These are phyloP conservation scores for Irpex lacteus DNA, from an alignment of 1,284 basidiomycete genomes.

Conservation along the genomic window DNA sequence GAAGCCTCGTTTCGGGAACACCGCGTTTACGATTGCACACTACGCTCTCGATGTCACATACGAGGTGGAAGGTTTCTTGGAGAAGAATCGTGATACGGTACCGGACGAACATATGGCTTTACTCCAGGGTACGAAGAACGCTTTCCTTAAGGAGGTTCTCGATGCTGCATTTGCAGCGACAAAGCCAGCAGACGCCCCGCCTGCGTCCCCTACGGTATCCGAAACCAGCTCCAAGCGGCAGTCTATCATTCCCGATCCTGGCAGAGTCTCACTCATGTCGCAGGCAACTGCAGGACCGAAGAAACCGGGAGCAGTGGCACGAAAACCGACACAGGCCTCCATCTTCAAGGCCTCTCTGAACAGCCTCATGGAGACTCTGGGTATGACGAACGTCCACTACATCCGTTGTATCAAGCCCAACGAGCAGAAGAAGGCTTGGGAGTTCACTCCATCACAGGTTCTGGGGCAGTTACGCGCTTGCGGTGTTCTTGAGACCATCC, in stretches of 20 bases:
- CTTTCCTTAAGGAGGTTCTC: slow-evolving; percentile 93
- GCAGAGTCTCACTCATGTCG: slow-evolving; percentile 69
- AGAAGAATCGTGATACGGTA: slow-evolving; percentile 99
- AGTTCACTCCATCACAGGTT: slow-evolving; percentile 95
- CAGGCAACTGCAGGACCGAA: slow-evolving; percentile 40
- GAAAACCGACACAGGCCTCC: slow-evolving; percentile 95
- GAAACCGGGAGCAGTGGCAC: slow-evolving; percentile 65
- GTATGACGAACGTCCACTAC: slow-evolving; percentile 98
- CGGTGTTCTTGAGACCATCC: slow-evolving; percentile 98
- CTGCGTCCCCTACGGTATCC: slow-evolving; percentile 68
- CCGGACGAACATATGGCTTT: slow-evolving; percentile 96
- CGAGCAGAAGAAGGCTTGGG: slow-evolving; percentile 95
- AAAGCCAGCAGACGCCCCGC: slow-evolving; percentile 60
- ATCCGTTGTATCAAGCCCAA: slow-evolving; percentile 99
- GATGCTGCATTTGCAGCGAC: slow-evolving; percentile 83
- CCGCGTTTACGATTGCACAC: slow-evolving; percentile 97
- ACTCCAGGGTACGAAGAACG: slow-evolving; percentile 83
- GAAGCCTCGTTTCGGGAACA: slow-evolving; percentile 96
- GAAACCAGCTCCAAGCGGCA: slow-evolving; percentile 78
- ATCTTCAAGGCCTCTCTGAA: slow-evolving; percentile 98
- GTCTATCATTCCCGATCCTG: slow-evolving; percentile 82
- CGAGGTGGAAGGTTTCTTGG: slow-evolving; percentile 96
- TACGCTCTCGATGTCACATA: slow-evolving; percentile 99
- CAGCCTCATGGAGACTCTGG: slow-evolving; percentile 95
- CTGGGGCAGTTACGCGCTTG: slow-evolving; percentile 95